These are phyloP conservation scores for Termitomyces sp. DNA, from an alignment of 768 basidiomycete species.

Conservation along the genomic window DNA sequence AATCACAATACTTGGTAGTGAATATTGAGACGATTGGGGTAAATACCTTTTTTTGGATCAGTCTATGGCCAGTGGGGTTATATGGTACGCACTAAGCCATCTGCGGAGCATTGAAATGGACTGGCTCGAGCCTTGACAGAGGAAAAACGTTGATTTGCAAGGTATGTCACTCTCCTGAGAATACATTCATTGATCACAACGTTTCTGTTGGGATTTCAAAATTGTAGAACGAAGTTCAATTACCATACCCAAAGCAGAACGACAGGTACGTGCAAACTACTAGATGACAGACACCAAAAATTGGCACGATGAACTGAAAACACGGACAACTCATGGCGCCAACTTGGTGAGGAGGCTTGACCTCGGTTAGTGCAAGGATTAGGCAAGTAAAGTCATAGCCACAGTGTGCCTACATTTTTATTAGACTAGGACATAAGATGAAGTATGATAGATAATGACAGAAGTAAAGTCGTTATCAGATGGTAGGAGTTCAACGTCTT, in stretches of 20 bases:
- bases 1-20: too few relatives aligned
- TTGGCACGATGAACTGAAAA: not conserved
- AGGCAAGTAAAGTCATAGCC: constrained; percentile 1
- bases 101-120: not conserved
- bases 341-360: not conserved
- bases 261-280: not conserved
- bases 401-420: not conserved
- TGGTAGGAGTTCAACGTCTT: constrained; percentile 19
- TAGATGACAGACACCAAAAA: not conserved
- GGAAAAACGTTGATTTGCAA: not conserved
- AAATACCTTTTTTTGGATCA: not conserved
- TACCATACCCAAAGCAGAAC: not conserved
- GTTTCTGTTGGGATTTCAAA: not conserved
- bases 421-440: not conserved
- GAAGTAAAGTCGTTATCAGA: not conserved
- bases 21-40: too few relatives aligned
- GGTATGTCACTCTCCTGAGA: not conserved
- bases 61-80: not conserved
- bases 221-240: not conserved
- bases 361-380: not conserved
- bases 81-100: not conserved
- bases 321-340: too few relatives aligned
- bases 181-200: too few relatives aligned
- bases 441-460: not conserved
- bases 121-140: not conserved